Evolutionary conservation across 441 rosid species (phyloP), one percentile per base, ranked within the genome.

Genomic region (Eutrema salsugineum): DNA sequence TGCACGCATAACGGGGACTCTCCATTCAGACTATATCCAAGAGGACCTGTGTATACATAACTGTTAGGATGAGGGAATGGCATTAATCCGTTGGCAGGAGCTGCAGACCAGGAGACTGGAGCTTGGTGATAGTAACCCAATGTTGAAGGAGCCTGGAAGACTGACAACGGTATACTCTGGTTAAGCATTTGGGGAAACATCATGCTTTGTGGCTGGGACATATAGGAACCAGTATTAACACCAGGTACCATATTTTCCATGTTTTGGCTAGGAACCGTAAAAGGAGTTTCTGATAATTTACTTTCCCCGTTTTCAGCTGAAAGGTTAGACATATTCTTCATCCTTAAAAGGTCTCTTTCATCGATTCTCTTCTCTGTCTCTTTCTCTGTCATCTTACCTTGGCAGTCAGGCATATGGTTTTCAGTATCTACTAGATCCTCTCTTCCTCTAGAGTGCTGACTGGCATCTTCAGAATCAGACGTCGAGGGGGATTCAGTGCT

Each of bases 391-490:
- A 63, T 46, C 66, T 75, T 63, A 44, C 46, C 54, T 11, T 57
- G 54, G 49, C 54, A 73, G 30, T 39, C 30, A 35, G 36, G 68
- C 49, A 62, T 19, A 53, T 78, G 81, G 75, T 80, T 79, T 69
- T 58, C 76, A 64, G 67, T 70, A 70, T 14, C 87, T 50, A 47
- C 73, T 51, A 83, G 67, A 58, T 80, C 53, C 44, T 83, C 93
- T 83, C 83, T 83, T 77, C 85, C 84, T 77, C 84, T 91, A 55
- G 86, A 85, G 48, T 78, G 93, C 77, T 78, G 93, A 73, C 85
- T 80, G 35, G 85, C 82, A 50, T 91, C 96, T 81, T 95, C 99
- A 38, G 95, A 89, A 79, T 90, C 98, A 71, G 98, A 90, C 14
- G 86, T 80, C 63, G 95, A 85, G 14, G 95, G 85, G 30, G 95